Evolutionary conservation across 1,284 basidiomycete genomes (phyloP).

Genomic region (Moesziomyces sp.): DNA sequence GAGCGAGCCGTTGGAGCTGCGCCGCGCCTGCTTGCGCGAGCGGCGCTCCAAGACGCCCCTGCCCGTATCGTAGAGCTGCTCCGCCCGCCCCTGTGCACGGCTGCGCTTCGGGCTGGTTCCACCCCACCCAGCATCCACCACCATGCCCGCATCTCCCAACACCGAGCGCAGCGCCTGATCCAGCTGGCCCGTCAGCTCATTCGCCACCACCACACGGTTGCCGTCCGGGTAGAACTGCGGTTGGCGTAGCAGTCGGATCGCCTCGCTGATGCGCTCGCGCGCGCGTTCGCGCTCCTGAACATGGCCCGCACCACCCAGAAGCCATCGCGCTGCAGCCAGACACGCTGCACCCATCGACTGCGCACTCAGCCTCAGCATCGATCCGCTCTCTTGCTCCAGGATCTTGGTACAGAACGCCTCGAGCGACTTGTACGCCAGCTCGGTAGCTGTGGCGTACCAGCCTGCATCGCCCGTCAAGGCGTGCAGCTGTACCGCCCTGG

Average conservation of each 20-base stretch:
- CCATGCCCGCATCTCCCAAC: conserved; percentile 20
- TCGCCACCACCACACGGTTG: conserved; percentile 14
- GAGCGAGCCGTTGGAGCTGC: conserved; percentile 12
- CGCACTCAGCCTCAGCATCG: conserved; percentile 30
- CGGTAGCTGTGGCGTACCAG: conserved; percentile 15
- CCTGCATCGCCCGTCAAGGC: not conserved
- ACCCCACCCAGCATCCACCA: not conserved
- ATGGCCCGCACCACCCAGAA: conserved; percentile 3
- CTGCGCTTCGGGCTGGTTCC: conserved; percentile 16
- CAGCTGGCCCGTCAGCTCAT: conserved; percentile 26
- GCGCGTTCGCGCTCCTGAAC: conserved; percentile 6
- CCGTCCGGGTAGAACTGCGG: conserved; percentile 43
- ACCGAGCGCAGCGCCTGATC: conserved; percentile 31
- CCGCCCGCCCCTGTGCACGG: conserved; percentile 7
- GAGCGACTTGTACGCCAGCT: conserved; percentile 25
- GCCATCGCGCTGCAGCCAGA: conserved; percentile 22
- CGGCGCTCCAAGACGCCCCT: not conserved
- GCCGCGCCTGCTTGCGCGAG: conserved; percentile 15
- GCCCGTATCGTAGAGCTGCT: not conserved
- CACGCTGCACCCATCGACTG: conserved; percentile 32
- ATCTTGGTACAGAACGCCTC: conserved; percentile 22
- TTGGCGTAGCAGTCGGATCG: conserved; percentile 18
- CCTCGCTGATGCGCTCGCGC: conserved; percentile 11
- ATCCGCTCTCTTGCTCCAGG: conserved; percentile 18
- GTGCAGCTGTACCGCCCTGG: conserved; percentile 13